These are phyloP conservation scores for Penicillium coffeae DNA, from an alignment of 495 filamentous ascomycete genomes.

Conservation along the genomic window DNA sequence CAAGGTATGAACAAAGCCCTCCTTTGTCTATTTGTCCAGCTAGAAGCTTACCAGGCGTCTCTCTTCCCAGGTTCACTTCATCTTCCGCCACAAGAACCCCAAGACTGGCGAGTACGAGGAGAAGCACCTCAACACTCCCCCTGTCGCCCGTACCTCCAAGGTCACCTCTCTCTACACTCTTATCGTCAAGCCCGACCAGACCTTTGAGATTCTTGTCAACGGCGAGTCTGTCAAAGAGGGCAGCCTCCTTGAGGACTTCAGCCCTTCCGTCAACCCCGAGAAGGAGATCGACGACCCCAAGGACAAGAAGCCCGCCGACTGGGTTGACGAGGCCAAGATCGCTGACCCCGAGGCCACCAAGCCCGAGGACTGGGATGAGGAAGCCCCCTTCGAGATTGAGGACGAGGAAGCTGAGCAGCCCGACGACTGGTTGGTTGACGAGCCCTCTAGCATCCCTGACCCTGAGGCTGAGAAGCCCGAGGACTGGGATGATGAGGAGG, in stretches of 20 bases:
- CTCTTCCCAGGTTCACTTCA: conserved; percentile 80
- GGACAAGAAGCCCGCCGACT: conserved; percentile 91
- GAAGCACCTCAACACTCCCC: conserved; percentile 90
- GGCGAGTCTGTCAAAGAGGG: conserved; percentile 81
- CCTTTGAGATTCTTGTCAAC: conserved; percentile 85
- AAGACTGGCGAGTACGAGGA: conserved; percentile 99
- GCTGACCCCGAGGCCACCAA: conserved; percentile 90
- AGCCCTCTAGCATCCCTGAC: conserved; percentile 81
- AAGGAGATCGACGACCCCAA: conserved; percentile 97
- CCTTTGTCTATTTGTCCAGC: neutral
- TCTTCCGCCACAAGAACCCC: conserved; percentile 99
- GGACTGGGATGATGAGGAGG: conserved; percentile 99
- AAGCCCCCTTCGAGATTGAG: conserved; percentile 90
- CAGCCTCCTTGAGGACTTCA: conserved; percentile 92
- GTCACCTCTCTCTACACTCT: conserved; percentile 91
- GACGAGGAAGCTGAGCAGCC: conserved; percentile 91
- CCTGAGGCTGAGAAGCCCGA: conserved; percentile 98
- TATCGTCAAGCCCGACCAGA: conserved; percentile 93
- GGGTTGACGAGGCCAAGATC: conserved; percentile 91
- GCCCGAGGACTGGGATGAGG: conserved; percentile 99
- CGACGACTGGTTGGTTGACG: conserved; percentile 94
- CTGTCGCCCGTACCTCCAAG: conserved; percentile 83
- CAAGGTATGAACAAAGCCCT: conserved; percentile 57
- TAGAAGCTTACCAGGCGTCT: conserved; percentile 1
- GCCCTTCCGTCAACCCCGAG: conserved; percentile 85